Conservation (phyloP, 805 yeast species). For the Kockiozyma suomiensis region DNA sequence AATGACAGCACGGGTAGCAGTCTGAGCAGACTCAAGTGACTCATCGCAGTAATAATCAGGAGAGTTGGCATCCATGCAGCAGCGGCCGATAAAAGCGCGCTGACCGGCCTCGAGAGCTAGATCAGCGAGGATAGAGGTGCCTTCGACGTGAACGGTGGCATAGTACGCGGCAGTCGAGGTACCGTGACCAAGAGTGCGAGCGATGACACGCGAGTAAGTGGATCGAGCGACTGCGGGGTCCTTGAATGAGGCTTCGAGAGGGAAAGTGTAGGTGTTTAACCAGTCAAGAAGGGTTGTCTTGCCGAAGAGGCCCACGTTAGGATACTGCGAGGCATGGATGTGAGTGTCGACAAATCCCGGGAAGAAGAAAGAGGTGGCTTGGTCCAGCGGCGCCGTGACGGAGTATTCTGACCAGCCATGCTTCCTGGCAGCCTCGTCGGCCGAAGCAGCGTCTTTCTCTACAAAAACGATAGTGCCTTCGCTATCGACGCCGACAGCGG, state of each 20-base stretch:
- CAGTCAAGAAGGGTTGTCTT: constrained; percentile 84
- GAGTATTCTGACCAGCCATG: constrained; percentile 29
- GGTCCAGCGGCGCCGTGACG: constrained; percentile 11
- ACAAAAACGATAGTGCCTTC: constrained; percentile 57
- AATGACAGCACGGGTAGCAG: constrained; percentile 59
- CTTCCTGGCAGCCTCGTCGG: constrained; percentile 39
- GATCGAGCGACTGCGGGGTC: constrained; percentile 57
- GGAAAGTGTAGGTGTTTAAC: constrained; percentile 86
- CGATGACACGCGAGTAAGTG: constrained; percentile 69
- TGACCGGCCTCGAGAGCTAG: constrained; percentile 70
- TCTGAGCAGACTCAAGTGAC: constrained; percentile 55
- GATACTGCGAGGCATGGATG: constrained; percentile 83
- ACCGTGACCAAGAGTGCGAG: constrained; percentile 71
- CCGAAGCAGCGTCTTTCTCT: constrained; percentile 34
- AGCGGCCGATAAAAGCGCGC: constrained; percentile 88
- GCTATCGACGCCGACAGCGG: constrained; percentile 64
- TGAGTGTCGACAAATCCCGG: constrained; percentile 86
- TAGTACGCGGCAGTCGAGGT: constrained; percentile 92
- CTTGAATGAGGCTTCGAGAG: constrained; percentile 71
- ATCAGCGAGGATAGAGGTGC: constrained; percentile 77
- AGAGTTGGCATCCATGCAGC: constrained; percentile 86
- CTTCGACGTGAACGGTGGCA: constrained; percentile 79
- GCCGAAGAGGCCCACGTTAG: constrained; percentile 82
- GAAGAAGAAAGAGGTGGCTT: constrained; percentile 56
- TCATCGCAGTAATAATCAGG: constrained; percentile 69